Evolutionary conservation across 305 asterid species (phyloP).

Genomic region (Fraxinus latifolia): DNA sequence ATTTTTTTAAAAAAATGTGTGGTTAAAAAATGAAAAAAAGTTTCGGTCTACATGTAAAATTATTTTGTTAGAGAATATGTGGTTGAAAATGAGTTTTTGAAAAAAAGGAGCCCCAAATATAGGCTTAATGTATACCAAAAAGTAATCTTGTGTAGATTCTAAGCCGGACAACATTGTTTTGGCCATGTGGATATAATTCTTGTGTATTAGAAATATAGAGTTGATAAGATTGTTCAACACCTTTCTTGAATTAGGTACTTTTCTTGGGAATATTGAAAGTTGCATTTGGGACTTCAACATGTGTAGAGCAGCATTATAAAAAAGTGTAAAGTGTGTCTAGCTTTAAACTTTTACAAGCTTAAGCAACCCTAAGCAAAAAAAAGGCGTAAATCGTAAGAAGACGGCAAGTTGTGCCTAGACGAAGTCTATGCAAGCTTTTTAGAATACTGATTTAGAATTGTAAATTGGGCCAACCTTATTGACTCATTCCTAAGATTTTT

Average conservation of each 20-base stretch:
- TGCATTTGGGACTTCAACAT: neutral
- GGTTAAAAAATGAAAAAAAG: too few relatives aligned
- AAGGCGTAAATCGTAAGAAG: too few relatives aligned
- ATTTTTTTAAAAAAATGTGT: too few relatives aligned
- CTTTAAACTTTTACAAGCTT: too few relatives aligned
- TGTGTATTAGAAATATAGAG: neutral
- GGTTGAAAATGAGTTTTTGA: too few relatives aligned
- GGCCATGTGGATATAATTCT: constrained; percentile 21
- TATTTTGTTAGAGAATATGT: too few relatives aligned
- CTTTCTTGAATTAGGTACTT: neutral
- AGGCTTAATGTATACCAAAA: constrained; percentile 15
- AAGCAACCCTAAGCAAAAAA: too few relatives aligned
- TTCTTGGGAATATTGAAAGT: neutral
- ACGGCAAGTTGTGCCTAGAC: too few relatives aligned
- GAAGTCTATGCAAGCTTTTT: too few relatives aligned
- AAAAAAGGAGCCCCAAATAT: too few relatives aligned
- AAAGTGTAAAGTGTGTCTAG: neutral
- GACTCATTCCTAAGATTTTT: neutral
- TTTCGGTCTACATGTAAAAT: too few relatives aligned
- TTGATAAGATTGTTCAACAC: neutral
- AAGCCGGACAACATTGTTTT: constrained; percentile 7
- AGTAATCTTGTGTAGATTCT: constrained; percentile 32
- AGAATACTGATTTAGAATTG: neutral
- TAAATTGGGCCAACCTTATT: neutral
- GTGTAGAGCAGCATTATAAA: too few relatives aligned